Evolutionary conservation across 805 yeast genomes (phyloP).

Genomic region (Jamesozyma rosinii): DNA sequence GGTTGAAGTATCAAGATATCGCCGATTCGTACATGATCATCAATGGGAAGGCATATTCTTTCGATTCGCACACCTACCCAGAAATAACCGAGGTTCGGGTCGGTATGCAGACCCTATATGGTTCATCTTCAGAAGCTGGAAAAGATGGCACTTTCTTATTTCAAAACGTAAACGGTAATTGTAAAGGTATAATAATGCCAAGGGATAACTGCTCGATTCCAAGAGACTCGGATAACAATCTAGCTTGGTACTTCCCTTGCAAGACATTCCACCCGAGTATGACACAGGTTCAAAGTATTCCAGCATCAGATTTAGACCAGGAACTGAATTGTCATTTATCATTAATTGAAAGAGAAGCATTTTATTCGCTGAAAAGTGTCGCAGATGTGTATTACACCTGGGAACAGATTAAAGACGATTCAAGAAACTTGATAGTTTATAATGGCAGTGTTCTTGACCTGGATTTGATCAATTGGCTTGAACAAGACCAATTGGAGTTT

Average conservation of each 20-base stretch:
- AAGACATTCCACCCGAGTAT: constrained; percentile 63
- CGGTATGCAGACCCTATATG: constrained; percentile 20
- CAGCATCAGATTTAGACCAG: constrained; percentile 46
- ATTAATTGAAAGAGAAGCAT: constrained; percentile 54
- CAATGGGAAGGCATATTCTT: constrained; percentile 64
- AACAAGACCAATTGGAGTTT: constrained; percentile 55
- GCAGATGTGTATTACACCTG: constrained; percentile 86
- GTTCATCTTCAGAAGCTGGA: constrained; percentile 85
- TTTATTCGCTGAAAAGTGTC: constrained; percentile 45
- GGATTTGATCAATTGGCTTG: constrained; percentile 66
- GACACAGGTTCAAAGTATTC: constrained; percentile 53
- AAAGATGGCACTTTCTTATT: constrained; percentile 74
- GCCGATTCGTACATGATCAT: constrained; percentile 36
- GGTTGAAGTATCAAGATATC: constrained; percentile 4
- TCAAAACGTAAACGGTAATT: constrained; percentile 88
- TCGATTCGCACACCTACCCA: not conserved
- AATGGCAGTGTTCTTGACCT: constrained; percentile 85
- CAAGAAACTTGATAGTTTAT: constrained; percentile 76
- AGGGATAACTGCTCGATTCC: constrained; percentile 68
- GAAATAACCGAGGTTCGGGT: not conserved
- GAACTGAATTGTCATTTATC: constrained; percentile 94
- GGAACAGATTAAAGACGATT: constrained; percentile 65
- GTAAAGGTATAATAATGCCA: constrained; percentile 69
- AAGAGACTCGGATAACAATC: constrained; percentile 42
- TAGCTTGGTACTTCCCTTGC: constrained; percentile 98